Base-by-base conservation (phyloP, 73 alveolate genomes). In the Breviolum minutum region DNA sequence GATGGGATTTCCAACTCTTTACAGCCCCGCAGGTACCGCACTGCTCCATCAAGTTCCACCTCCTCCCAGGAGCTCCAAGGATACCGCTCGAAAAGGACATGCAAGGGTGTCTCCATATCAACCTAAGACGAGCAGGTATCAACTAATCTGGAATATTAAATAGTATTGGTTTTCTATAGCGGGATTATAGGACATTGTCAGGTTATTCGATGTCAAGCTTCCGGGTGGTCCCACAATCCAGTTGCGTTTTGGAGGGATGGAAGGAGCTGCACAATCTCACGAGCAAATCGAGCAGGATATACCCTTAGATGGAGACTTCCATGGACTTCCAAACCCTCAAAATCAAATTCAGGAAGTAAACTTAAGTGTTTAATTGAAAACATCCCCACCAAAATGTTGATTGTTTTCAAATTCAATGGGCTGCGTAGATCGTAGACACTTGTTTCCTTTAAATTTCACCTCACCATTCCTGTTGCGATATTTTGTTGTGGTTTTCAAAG, bases 1-100 rank as follows among this genome's bases (percentile, higher is more conserved):
- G n/a, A 2, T 2, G 77, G 77, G 77, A 68, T 68, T 68, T 2
- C 77, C 17, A 68, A 22, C 2, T 4, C 77, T 22, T 68, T 68
- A 22, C 77, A 68, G 17, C 77, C 77, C n/a, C 77, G 77, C 77
- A 68, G 77, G 77, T 68, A 68, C 4, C 77, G 77, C 77, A 68
- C 8, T 1, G 77, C 24, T 14, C n/a, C 17, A 2, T 68, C 77
- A 14, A 68, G 77, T 68, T 68, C 77, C 17, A 22, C 77, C 77
- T 68, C 77, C 24, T 68, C 77, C 77, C 77, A 68, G 77, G 77
- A 68, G 77, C 77, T 68, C 77, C 77, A 68, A 14, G 77, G 77
- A 22, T 68, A 68, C 24, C 24, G 77, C n/a, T 22, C 77, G 77
- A 17, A 68, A 22, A 68, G 77, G 77, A 22, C 24, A 17, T 14